Evolutionary conservation across 371 early-diverging fungal species (phyloP).

Genomic region (Batkoa obscura): DNA sequence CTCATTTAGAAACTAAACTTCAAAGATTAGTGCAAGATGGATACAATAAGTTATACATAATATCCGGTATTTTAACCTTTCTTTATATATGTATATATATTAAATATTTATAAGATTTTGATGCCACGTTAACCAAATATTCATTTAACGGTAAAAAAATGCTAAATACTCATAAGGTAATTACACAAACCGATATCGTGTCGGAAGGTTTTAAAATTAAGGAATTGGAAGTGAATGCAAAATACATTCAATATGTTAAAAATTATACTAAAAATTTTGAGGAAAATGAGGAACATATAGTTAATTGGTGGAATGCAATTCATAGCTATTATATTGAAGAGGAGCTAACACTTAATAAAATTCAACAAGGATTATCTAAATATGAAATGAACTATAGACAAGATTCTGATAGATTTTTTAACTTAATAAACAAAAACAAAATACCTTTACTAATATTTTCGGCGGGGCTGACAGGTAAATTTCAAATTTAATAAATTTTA

Average conservation of each 20-base stretch:
- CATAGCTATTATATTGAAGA: background rate
- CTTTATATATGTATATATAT: no score
- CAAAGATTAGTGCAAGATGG: no score
- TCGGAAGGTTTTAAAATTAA: background rate
- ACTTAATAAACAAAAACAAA: background rate
- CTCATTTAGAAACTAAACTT: no score
- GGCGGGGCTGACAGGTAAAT: background rate
- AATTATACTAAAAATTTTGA: background rate
- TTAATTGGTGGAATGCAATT: background rate
- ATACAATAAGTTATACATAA: no score
- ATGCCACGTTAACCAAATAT: background rate
- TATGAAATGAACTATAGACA: background rate
- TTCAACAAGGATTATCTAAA: background rate
- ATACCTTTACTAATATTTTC: background rate
- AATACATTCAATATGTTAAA: background rate
- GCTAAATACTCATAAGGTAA: background rate
- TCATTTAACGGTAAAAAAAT: background rate
- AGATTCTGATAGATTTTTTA: background rate
- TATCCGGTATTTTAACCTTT: no score
- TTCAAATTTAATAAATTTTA: background rate
- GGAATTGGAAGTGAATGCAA: background rate
- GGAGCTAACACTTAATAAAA: background rate
- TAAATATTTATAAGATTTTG: background rate
- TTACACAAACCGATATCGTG: background rate
- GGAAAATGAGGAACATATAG: background rate